These are phyloP conservation scores for Globisporangium middletonii DNA, from an alignment of 352 stramenopile species.

Conservation along the genomic window DNA sequence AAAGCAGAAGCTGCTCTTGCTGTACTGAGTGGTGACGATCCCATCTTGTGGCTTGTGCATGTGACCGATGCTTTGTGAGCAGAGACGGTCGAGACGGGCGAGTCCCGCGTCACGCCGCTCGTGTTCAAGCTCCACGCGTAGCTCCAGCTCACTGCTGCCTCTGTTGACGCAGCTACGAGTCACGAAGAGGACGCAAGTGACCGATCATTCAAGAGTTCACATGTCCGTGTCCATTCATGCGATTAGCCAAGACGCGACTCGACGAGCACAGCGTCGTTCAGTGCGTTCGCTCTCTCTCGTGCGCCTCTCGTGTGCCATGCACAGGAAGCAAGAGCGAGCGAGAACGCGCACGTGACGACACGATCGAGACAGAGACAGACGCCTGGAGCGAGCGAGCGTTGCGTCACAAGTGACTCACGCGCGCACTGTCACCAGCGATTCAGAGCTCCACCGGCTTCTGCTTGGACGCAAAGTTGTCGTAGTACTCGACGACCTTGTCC, in stretches of 20 bases:
- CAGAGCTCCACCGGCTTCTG: constrained; percentile 79
- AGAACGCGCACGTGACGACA: too few relatives aligned
- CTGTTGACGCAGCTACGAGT: too few relatives aligned
- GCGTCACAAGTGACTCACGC: constrained; percentile 16
- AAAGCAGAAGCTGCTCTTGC: constrained; percentile 2
- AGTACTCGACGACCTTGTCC: constrained; percentile 91
- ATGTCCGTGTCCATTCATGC: constrained; percentile 7
- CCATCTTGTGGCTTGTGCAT: constrained; percentile 21
- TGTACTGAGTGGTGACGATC: constrained; percentile 42
- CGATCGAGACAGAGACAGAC: too few relatives aligned
- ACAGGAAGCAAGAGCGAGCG: constrained; percentile 9
- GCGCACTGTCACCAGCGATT: constrained; percentile 23
- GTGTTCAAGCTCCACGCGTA: constrained; percentile 16
- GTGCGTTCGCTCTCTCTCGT: background rate
- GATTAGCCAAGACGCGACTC: background rate
- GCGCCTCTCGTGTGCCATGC: background rate
- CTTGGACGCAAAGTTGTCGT: constrained; percentile 86
- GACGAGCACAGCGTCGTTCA: background rate
- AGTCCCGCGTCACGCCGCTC: constrained; percentile 27
- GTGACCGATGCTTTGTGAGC: background rate
- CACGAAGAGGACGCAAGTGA: background rate
- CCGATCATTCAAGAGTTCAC: background rate
- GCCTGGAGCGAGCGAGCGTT: too few relatives aligned
- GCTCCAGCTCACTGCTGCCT: background rate
- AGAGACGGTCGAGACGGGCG: constrained; percentile 31